These are phyloP conservation scores for Tolypocladium tropicale DNA, from an alignment of 2,329 filamentous ascomycete genomes.

Conservation along the genomic window DNA sequence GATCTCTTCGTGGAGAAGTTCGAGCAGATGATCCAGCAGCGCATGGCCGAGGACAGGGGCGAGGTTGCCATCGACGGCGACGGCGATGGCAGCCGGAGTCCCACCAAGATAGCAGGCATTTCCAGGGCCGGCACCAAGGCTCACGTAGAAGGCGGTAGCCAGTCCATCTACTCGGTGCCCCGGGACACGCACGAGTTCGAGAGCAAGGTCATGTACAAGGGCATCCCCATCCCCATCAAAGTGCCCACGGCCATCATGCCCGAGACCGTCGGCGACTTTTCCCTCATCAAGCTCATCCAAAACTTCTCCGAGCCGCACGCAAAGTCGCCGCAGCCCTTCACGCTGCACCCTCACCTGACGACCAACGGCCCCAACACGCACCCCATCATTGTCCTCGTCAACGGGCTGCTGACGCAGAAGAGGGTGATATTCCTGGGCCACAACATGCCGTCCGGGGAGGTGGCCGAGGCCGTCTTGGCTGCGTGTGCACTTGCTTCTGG, in stretches of 20 bases:
- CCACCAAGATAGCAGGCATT: constrained; percentile 36
- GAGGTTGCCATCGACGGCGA: constrained; percentile 27
- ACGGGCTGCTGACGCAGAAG: constrained; percentile 92
- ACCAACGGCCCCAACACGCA: constrained; percentile 85
- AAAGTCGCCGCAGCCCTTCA: constrained; percentile 75
- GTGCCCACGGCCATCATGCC: constrained; percentile 87
- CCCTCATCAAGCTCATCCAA: constrained; percentile 91
- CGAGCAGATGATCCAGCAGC: constrained; percentile 81
- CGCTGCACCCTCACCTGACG: constrained; percentile 82
- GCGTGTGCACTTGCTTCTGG: constrained; percentile 90
- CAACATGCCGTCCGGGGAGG: constrained; percentile 88
- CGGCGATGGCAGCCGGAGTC: constrained; percentile 35
- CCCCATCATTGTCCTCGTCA: constrained; percentile 88
- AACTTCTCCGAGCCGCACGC: constrained; percentile 79
- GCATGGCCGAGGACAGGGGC: constrained; percentile 55
- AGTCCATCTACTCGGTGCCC: constrained; percentile 63
- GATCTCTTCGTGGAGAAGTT: constrained; percentile 98
- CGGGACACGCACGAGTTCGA: constrained; percentile 97
- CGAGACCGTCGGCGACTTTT: constrained; percentile 96
- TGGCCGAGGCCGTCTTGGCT: constrained; percentile 96
- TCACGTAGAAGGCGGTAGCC: constrained; percentile 43
- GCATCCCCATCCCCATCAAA: constrained; percentile 93
- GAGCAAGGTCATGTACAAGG: constrained; percentile 89
- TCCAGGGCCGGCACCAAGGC: constrained; percentile 53
- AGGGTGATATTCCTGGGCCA: constrained; percentile 92